A percentile compares a stretch with the other conserved stretches of the same genome.
phyloP scores from a whole-genome alignment of 345 rosid genomes.

The Noccaea bulbosa region DNA sequence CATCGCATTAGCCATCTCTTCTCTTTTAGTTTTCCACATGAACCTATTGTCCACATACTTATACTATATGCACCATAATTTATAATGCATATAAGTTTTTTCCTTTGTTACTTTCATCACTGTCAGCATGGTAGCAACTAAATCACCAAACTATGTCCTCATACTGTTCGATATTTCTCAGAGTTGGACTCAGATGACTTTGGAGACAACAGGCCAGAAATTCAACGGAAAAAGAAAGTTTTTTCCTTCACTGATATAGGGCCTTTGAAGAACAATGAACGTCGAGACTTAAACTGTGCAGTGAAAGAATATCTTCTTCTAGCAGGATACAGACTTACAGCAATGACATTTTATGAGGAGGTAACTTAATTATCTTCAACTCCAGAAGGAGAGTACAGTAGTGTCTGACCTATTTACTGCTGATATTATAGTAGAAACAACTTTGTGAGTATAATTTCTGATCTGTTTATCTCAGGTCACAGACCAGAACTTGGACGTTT shows the following conservation, averaged over 20 bases:
- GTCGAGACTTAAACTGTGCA: slow-evolving; percentile 88
- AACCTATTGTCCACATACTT: slow-evolving; percentile 5
- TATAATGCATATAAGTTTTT: background rate
- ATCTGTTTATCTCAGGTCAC: slow-evolving; percentile 66
- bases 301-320: slow-evolving; percentile 92
- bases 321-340: slow-evolving; percentile 93
- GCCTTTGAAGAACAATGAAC: slow-evolving; percentile 80
- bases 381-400: slow-evolving; percentile 15
- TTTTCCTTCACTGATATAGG: slow-evolving; percentile 73
- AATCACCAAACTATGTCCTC: slow-evolving; percentile 23
- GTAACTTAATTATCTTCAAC: slow-evolving; percentile 44
- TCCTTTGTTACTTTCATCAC: background rate
- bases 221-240: slow-evolving; percentile 60
- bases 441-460: slow-evolving; percentile 11
- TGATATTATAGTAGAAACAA: slow-evolving; percentile 8
- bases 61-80: slow-evolving; percentile 23
- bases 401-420: slow-evolving; percentile 12
- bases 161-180: slow-evolving; percentile 42
- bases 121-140: slow-evolving; percentile 7
- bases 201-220: slow-evolving; percentile 52
- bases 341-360: slow-evolving; percentile 98
- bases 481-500: slow-evolving; percentile 86
- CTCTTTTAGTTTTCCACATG: background rate
- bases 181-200: slow-evolving; percentile 54
- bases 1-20: slow-evolving; percentile 16